Evolutionary conservation across 257 asterid species (phyloP).

Genomic region (Primulina huaijiensis): DNA sequence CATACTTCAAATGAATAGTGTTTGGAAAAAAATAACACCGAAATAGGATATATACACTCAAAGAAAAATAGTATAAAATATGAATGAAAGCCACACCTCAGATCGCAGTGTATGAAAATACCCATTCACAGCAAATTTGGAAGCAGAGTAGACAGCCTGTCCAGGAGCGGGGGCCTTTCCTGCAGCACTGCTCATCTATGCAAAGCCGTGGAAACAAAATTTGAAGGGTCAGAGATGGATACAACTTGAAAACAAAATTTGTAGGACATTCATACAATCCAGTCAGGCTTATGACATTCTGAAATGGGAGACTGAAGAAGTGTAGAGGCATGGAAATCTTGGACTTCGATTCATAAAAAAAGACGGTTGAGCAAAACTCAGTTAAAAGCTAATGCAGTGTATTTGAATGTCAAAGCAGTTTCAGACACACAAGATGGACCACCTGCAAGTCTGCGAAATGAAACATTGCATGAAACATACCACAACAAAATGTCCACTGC

Average conservation of each 20-base stretch:
- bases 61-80: background rate
- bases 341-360: slow-evolving; percentile 7
- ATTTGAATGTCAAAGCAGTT: slow-evolving; percentile 6
- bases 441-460: background rate
- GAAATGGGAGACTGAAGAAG: slow-evolving; percentile 13
- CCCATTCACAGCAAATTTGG: slow-evolving; percentile 88
- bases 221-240: slow-evolving; percentile 11
- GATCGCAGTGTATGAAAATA: slow-evolving; percentile 92
- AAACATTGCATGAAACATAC: slow-evolving; percentile 43
- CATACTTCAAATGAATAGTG: background rate
- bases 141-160: slow-evolving; percentile 89
- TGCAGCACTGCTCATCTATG: slow-evolving; percentile 99
- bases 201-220: slow-evolving; percentile 21
- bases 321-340: slow-evolving; percentile 2
- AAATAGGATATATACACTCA: slow-evolving; percentile 7
- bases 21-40: slow-evolving; percentile 14
- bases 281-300: slow-evolving; percentile 6
- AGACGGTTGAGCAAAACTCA: background rate
- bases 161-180: slow-evolving; percentile 97
- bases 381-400: slow-evolving; percentile 9
- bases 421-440: background rate
- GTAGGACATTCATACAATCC: slow-evolving; percentile 7
- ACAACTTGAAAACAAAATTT: background rate
- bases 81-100: slow-evolving; percentile 51
- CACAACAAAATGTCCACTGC: slow-evolving; percentile 96